These are phyloP conservation scores for Viola odorata DNA, from an alignment of 345 rosid species.

Conservation along the genomic window DNA sequence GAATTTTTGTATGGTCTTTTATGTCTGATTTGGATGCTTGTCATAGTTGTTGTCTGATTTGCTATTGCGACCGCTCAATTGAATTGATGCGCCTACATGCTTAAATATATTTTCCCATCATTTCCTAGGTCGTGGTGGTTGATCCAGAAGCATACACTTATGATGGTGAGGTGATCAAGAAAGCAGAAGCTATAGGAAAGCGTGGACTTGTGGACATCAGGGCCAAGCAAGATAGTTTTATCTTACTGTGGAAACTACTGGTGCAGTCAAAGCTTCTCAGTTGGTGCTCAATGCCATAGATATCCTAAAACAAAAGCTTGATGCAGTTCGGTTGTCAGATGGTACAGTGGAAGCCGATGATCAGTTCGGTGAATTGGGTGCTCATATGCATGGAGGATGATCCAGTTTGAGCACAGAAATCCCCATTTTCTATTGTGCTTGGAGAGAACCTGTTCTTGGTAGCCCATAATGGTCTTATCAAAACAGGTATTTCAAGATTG, in stretches of 20 bases:
- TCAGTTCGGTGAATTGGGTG: slow-evolving; percentile 98
- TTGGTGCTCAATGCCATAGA: slow-evolving; percentile 84
- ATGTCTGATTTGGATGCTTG: not conserved
- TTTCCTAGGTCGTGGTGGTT: slow-evolving; percentile 58
- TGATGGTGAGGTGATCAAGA: slow-evolving; percentile 87
- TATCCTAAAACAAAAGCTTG: slow-evolving; percentile 79
- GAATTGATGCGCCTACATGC: not conserved
- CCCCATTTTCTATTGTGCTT: too few relatives aligned
- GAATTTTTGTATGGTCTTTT: not conserved
- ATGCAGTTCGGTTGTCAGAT: slow-evolving; percentile 84
- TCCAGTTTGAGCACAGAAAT: not conserved
- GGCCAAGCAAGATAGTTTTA: slow-evolving; percentile 76
- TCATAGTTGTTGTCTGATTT: not conserved
- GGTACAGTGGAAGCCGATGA: slow-evolving; percentile 97
- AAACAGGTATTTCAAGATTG: too few relatives aligned
- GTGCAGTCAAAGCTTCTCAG: slow-evolving; percentile 86
- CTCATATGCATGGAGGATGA: slow-evolving; percentile 95
- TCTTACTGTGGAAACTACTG: slow-evolving; percentile 94
- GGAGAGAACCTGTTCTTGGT: too few relatives aligned
- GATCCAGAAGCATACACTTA: slow-evolving; percentile 91
- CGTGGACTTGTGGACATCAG: slow-evolving; percentile 79
- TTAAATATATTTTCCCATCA: not conserved
- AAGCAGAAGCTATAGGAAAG: slow-evolving; percentile 90
- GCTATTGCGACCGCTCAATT: not conserved
- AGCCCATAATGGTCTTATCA: too few relatives aligned